Base-by-base conservation (phyloP, 2,329 filamentous ascomycete genomes). In the Pseudohalonectria lignicola region DNA sequence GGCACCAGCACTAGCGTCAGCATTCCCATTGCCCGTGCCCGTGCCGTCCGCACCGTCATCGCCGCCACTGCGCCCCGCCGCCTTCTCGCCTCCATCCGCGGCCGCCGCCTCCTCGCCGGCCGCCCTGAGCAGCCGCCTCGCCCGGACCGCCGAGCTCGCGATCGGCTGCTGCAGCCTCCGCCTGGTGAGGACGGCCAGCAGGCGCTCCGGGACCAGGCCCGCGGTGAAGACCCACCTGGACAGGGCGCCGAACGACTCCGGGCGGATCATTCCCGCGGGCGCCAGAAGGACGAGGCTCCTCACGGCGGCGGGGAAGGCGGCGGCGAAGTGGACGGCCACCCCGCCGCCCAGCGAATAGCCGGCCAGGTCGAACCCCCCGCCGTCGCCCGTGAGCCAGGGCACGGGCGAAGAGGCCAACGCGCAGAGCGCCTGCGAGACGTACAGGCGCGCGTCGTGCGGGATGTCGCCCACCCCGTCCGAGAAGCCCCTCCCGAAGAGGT, bases 331-430 rank as follows among this genome's bases (percentile, higher is more conserved):
- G 5, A 79, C 75, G 4, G 79, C 77, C 39, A 94, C 79, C 37
- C 82, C 84, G 34, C 86, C 86, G 41, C 86, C 86, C 1, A 94
- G 70, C 0, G 82, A 88, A 59, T 92, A 94, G 10, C 86, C 86
- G 11, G 88, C 61, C 16, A 94, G 58, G 34, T 71, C 71, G 52
- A 92, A 77, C 34, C 65, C 69, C 31, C 55, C 50, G 12, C 53
- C 45, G 31, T 75, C 72, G 11, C 53, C 45, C 31, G 74, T 72
- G 0, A 74, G 79, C 82, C 82, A 87, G 12, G 75, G 48, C 3
- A 90, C 60, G 0, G 74, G 66, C 2, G 82, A 87, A 1, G 82
- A 86, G 19, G 74, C 68, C 10, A 90, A 62, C 12, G 71, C 82
- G 20, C 84, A 69, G 30, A 86, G 66, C 39, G 86, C 78, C 56